These are phyloP conservation scores for Globisporangium acanthophoron DNA, from an alignment of 352 stramenopile genomes.

Conservation along the genomic window DNA sequence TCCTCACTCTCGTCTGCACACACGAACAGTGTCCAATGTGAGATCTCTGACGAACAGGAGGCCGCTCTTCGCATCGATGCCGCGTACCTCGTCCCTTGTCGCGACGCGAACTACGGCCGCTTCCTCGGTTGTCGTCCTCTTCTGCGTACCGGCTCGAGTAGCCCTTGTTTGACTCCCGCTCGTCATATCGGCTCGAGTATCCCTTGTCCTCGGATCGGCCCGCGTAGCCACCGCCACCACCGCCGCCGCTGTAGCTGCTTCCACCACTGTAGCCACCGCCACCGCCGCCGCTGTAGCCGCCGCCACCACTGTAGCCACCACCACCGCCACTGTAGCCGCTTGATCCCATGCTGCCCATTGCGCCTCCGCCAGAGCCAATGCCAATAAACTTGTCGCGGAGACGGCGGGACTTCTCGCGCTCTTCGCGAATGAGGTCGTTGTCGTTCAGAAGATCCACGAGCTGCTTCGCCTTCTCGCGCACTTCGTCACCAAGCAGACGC, in stretches of 20 bases:
- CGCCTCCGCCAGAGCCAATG: constrained; percentile 59
- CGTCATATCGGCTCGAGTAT: constrained; percentile 40
- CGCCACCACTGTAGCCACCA: constrained; percentile 19
- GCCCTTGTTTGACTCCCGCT: constrained; percentile 43
- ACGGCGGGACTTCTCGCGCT: constrained; percentile 80
- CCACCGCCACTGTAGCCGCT: constrained; percentile 15
- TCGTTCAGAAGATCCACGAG: constrained; percentile 86
- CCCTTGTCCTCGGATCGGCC: constrained; percentile 19
- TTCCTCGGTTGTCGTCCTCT: constrained; percentile 39
- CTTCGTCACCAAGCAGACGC: constrained; percentile 16
- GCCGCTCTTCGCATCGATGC: neutral
- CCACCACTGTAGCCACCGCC: constrained; percentile 26
- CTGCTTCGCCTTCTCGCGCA: constrained; percentile 88
- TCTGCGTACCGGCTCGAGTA: constrained; percentile 75
- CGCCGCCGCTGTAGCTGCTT: constrained; percentile 30
- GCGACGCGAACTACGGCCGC: constrained; percentile 26
- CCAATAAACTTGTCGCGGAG: constrained; percentile 88
- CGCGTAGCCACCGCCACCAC: constrained; percentile 19
- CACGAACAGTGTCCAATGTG: neutral
- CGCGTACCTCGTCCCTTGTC: constrained; percentile 32
- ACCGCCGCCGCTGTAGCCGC: constrained; percentile 19
- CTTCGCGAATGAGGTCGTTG: constrained; percentile 84
- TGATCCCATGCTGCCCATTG: constrained; percentile 20
- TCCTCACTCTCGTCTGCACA: constrained; percentile 45
- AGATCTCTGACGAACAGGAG: neutral